A percentile compares a stretch with the other conserved stretches of the same genome.
Evolutionary conservation across 2,329 filamentous ascomycete genomes (phyloP).

Genomic region (Cladosporium austrohemisphaericum): DNA sequence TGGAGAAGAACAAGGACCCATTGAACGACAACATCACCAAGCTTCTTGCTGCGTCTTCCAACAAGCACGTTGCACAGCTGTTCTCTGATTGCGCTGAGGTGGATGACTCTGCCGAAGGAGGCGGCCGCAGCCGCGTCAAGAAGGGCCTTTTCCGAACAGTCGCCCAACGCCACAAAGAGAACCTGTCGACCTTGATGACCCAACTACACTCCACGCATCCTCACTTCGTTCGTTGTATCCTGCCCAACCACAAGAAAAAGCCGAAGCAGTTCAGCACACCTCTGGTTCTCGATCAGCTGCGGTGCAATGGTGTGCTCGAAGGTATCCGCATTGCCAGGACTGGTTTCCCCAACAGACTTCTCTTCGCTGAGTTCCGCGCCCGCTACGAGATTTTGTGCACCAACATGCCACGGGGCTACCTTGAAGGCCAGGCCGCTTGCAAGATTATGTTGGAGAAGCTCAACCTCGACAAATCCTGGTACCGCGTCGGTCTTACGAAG

Average conservation of each 20-base stretch:
- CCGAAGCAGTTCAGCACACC: conserved; percentile 89
- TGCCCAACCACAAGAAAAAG: conserved; percentile 96
- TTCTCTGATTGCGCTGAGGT: conserved; percentile 84
- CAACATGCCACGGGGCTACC: conserved; percentile 81
- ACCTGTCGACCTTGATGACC: conserved; percentile 91
- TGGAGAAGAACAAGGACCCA: conserved; percentile 99
- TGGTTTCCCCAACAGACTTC: conserved; percentile 88
- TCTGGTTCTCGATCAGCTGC: conserved; percentile 93
- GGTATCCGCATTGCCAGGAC: conserved; percentile 96
- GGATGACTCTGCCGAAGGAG: conserved; percentile 65
- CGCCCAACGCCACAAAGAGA: conserved; percentile 95
- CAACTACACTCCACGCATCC: conserved; percentile 95
- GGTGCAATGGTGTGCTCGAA: conserved; percentile 98
- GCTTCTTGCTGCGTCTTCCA: conserved; percentile 74
- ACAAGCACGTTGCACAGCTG: conserved; percentile 77
- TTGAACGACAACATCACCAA: conserved; percentile 95
- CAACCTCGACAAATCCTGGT: conserved; percentile 77
- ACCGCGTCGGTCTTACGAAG: conserved; percentile 91
- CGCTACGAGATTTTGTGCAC: conserved; percentile 92
- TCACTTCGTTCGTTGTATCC: conserved; percentile 95
- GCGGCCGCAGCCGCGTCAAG: conserved; percentile 77
- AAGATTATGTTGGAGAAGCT: conserved; percentile 86
- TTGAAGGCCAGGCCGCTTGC: conserved; percentile 84
- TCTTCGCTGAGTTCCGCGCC: conserved; percentile 90
- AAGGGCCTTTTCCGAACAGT: conserved; percentile 96